Percentiles rank a stretch among this genome's conserved stretches.
Evolutionary conservation across 2,329 filamentous ascomycete species (phyloP).

Genomic region (Neoscytalidium dimidiatum): DNA sequence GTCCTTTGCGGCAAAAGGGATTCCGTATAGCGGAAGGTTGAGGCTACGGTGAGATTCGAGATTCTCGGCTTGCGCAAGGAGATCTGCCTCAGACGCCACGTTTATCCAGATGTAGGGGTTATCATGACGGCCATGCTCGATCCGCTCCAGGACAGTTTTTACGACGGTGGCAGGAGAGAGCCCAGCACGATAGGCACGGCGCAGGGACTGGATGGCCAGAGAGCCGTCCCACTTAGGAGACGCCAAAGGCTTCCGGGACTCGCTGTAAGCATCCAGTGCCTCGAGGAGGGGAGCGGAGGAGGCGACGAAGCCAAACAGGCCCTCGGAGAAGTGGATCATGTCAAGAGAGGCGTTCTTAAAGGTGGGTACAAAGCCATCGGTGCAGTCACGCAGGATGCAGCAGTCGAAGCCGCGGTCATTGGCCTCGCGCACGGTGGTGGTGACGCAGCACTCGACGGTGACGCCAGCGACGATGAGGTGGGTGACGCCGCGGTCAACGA

Average conservation of each 20-base stretch:
- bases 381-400: constrained; percentile 53
- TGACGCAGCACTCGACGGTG: constrained; percentile 58
- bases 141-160: constrained; percentile 30
- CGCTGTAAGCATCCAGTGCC: constrained; percentile 17
- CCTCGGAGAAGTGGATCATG: constrained; percentile 48
- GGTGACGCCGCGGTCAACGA: constrained; percentile 53
- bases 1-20: constrained; percentile 57
- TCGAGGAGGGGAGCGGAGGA: constrained; percentile 42
- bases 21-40: constrained; percentile 49
- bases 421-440: constrained; percentile 54
- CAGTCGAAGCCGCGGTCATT: constrained; percentile 59
- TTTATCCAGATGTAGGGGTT: constrained; percentile 33
- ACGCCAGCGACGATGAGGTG: constrained; percentile 58
- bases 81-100: neutral
- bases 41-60: neutral
- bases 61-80: neutral
- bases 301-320: constrained; percentile 48
- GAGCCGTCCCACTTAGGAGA: constrained; percentile 35
- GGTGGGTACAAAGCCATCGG: constrained; percentile 44
- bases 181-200: constrained; percentile 46
- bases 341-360: constrained; percentile 46
- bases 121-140: constrained; percentile 26
- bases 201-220: constrained; percentile 45
- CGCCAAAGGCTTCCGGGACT: constrained; percentile 36
- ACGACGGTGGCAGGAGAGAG: constrained; percentile 48